A percentile compares a stretch with the other conserved stretches of the same genome.
These are phyloP conservation scores for Thozetella sp. DNA, from an alignment of 495 filamentous ascomycete species.

Conservation along the genomic window DNA sequence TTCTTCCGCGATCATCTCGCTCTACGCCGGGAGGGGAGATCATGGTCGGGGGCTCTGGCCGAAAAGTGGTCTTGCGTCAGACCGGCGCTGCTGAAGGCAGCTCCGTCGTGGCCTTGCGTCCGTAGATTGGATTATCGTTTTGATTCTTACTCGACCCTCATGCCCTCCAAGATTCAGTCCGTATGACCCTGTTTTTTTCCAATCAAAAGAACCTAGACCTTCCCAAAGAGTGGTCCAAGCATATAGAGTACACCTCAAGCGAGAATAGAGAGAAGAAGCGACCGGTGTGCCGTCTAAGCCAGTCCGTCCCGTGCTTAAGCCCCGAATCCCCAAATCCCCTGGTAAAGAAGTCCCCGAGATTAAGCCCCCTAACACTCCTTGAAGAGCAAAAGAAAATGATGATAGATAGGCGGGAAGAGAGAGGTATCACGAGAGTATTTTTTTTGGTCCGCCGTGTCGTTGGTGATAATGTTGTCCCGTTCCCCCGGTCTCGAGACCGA, in stretches of 20 bases:
- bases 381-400: background rate
- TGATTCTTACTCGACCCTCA: too few species aligned
- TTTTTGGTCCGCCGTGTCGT: background rate
- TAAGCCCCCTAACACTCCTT: too few species aligned
- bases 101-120: too few species aligned
- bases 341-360: background rate
- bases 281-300: background rate
- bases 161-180: background rate
- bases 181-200: background rate
- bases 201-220: background rate
- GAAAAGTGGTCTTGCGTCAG: too few species aligned
- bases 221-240: background rate
- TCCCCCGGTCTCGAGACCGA: background rate
- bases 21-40: background rate
- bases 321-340: background rate
- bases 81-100: too few species aligned
- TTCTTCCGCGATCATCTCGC: background rate
- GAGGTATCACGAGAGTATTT: constrained; percentile 1
- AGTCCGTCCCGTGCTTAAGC: background rate
- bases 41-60: too few species aligned
- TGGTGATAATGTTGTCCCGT: background rate
- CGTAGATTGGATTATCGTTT: background rate
- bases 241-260: background rate
- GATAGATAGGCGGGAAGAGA: too few species aligned
- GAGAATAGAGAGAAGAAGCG: background rate